A percentile compares a stretch with the other conserved stretches of the same genome.
Conservation (phyloP, 2,329 filamentous ascomycete species). For the Trichocomaceae sp. region DNA sequence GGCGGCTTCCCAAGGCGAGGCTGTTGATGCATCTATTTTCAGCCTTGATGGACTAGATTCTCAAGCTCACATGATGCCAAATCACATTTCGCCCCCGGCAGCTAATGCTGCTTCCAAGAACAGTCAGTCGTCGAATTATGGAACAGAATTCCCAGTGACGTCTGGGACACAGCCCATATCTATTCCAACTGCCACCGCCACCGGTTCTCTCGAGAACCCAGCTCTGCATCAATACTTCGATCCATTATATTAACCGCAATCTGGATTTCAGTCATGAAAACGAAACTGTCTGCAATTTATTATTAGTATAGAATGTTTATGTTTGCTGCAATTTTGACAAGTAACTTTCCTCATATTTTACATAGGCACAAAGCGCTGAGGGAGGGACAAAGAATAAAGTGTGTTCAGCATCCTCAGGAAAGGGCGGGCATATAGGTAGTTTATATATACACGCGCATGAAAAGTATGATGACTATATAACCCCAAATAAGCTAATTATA, state of each 20-base stretch:
- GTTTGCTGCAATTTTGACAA: background rate
- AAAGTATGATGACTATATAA: background rate
- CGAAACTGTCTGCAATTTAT: background rate
- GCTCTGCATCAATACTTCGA: slow-evolving; percentile 7
- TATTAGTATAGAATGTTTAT: background rate
- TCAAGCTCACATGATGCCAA: background rate
- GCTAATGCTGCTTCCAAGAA: background rate
- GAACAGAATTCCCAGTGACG: background rate
- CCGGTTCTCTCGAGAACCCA: background rate
- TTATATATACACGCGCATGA: background rate
- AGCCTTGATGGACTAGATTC: background rate
- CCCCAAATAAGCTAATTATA: background rate
- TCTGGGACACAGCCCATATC: slow-evolving; percentile 11
- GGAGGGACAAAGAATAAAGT: background rate
- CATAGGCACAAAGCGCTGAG: background rate
- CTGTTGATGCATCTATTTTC: slow-evolving; percentile 13
- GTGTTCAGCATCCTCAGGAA: background rate
- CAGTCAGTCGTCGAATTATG: background rate
- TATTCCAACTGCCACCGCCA: slow-evolving; percentile 4
- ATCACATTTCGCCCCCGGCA: background rate
- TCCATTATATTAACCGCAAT: background rate
- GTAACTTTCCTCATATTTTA: background rate
- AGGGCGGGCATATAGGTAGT: background rate
- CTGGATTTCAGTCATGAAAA: slow-evolving; percentile 3
- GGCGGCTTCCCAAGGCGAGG: slow-evolving; percentile 26